These are phyloP conservation scores for Penicillium tannophilum DNA, from an alignment of 495 filamentous ascomycete genomes.

Conservation along the genomic window DNA sequence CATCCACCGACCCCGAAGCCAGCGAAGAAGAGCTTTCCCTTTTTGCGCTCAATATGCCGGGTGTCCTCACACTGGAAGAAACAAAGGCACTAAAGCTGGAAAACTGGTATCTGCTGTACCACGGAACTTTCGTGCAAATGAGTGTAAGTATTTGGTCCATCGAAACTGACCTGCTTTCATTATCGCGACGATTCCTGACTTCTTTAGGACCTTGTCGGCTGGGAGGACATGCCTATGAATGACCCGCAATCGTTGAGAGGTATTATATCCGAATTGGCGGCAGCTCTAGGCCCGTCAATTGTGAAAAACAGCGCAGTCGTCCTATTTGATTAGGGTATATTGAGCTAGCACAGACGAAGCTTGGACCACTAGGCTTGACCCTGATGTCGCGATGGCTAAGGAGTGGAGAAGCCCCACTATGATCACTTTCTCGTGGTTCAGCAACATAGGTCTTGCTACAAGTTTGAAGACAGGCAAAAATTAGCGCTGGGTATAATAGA, in stretches of 20 bases:
- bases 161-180: neutral
- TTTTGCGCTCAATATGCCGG: slow-evolving; percentile 74
- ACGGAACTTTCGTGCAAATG: slow-evolving; percentile 46
- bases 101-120: slow-evolving; percentile 50
- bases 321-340: slow-evolving; percentile 35
- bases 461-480: too few species aligned
- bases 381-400: neutral
- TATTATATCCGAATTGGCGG: slow-evolving; percentile 73
- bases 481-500: too few species aligned
- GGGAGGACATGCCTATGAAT: slow-evolving; percentile 60
- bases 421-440: neutral
- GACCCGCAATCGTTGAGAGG: slow-evolving; percentile 61
- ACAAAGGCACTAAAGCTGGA: slow-evolving; percentile 65
- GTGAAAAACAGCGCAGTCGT: slow-evolving; percentile 54
- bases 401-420: neutral
- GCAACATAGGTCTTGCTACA: too few species aligned
- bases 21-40: slow-evolving; percentile 56
- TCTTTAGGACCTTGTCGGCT: slow-evolving; percentile 60
- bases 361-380: neutral
- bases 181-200: slow-evolving; percentile 29
- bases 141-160: slow-evolving; percentile 32
- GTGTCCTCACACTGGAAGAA: slow-evolving; percentile 66
- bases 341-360: neutral
- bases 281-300: slow-evolving; percentile 70
- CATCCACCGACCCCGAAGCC: slow-evolving; percentile 36